Evolutionary conservation across 2,329 filamentous ascomycete genomes (phyloP).

Genomic region (Sarocladium oryzae): DNA sequence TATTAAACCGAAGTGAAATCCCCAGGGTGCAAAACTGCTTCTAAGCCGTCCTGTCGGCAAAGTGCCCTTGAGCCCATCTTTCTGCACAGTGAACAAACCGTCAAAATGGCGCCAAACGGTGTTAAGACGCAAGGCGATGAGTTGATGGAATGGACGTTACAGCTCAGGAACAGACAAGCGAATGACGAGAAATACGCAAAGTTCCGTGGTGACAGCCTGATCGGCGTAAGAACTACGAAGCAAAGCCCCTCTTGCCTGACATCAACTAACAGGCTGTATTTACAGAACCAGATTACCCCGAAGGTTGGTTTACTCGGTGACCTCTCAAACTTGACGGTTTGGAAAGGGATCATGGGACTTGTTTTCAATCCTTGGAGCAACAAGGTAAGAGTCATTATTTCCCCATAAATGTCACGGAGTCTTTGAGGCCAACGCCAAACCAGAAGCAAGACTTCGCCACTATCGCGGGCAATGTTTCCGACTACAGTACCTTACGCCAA

Average conservation of each 20-base stretch:
- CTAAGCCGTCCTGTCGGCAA: no score
- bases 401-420: no score
- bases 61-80: no score
- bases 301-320: no score
- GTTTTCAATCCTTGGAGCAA: no score
- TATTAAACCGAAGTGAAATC: no score
- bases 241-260: background rate
- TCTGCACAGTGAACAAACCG: no score
- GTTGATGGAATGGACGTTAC: constrained; percentile 11
- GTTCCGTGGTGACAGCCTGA: constrained; percentile 11
- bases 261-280: background rate
- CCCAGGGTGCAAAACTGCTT: no score
- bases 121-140: constrained; percentile 10
- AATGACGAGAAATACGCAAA: constrained; percentile 8
- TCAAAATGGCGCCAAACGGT: background rate
- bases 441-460: constrained; percentile 8
- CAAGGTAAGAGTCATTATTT: no score
- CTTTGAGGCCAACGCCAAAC: no score
- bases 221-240: constrained; percentile 2
- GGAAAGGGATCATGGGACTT: no score
- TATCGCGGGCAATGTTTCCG: constrained; percentile 10
- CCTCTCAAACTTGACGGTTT: no score
- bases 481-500: background rate
- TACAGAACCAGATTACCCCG: constrained; percentile 8
- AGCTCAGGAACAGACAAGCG: constrained; percentile 10